Evolutionary conservation across 2,329 filamentous ascomycete genomes (phyloP).

Genomic region (Diplodia corticola): DNA sequence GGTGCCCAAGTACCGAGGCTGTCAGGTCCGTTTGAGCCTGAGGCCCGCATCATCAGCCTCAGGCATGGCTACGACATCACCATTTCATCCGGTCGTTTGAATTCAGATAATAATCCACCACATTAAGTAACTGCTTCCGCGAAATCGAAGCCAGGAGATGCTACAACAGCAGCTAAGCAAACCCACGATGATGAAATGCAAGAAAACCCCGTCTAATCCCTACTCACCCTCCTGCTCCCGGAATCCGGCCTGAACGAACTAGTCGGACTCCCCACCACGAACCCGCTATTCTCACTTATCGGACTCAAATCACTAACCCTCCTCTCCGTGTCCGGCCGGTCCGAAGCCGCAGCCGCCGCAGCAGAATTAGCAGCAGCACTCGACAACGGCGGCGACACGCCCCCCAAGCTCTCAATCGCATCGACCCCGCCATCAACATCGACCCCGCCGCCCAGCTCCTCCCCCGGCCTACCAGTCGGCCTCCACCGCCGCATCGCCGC

Average conservation of each 20-base stretch:
- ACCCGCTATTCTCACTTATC: neutral
- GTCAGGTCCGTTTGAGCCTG: neutral
- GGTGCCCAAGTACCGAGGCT: slow-evolving; percentile 2
- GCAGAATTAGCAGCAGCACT: neutral
- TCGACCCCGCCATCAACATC: neutral
- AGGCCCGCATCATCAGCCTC: neutral
- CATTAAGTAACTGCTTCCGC: neutral
- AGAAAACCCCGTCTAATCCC: neutral
- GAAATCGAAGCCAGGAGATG: neutral
- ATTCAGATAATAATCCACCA: neutral
- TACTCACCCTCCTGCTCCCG: slow-evolving; percentile 1
- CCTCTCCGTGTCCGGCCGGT: neutral
- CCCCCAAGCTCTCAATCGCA: neutral
- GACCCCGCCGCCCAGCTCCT: no score
- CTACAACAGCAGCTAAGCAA: no score
- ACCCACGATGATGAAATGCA: neutral
- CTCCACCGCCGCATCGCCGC: no score
- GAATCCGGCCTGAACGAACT: neutral
- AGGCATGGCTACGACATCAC: neutral
- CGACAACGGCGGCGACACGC: neutral
- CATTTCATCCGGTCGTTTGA: neutral
- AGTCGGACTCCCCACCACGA: neutral
- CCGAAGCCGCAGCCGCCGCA: neutral
- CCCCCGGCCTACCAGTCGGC: no score
- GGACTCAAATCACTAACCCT: slow-evolving; percentile 7